phyloP scores from a whole-genome alignment of 495 filamentous ascomycete species.

The Podospora didyma region DNA sequence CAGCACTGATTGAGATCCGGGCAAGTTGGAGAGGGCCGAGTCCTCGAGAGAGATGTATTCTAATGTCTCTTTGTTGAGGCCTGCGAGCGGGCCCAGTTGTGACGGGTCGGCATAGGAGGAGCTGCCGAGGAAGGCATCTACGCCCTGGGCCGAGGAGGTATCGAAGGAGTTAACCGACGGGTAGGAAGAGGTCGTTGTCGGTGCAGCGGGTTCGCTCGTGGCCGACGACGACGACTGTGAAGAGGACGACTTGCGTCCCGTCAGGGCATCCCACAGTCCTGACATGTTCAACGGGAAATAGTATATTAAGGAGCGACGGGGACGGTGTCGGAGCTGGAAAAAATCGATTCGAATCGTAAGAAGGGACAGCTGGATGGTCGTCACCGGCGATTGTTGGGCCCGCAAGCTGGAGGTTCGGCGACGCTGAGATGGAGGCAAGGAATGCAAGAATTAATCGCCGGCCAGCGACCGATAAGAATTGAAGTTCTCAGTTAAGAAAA shows the following conservation, averaged over 20 bases:
- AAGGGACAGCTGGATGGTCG: neutral
- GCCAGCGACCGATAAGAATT: too few species aligned
- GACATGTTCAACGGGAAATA: conserved; percentile 42
- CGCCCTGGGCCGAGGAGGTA: conserved; percentile 66
- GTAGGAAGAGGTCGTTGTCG: conserved; percentile 30
- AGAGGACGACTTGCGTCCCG: conserved; percentile 68
- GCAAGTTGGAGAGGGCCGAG: conserved; percentile 79
- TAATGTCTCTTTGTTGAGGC: conserved; percentile 83
- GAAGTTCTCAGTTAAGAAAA: conserved; percentile 17
- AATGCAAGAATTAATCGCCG: too few species aligned
- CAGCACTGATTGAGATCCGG: conserved; percentile 77
- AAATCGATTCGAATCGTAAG: neutral
- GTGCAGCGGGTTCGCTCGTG: conserved; percentile 20
- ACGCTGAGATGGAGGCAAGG: too few species aligned
- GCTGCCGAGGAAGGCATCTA: conserved; percentile 72
- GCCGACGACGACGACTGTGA: conserved; percentile 23
- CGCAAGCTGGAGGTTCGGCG: neutral
- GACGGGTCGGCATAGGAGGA: conserved; percentile 76
- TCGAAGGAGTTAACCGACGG: conserved; percentile 54
- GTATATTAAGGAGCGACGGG: neutral
- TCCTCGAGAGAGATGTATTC: conserved; percentile 95
- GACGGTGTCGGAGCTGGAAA: neutral
- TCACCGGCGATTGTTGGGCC: neutral
- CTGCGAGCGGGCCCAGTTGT: conserved; percentile 87
- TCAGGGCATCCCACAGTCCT: conserved; percentile 81